phyloP scores from a whole-genome alignment of 2,329 filamentous ascomycete genomes.

The Ophiocordyceps australis region DNA sequence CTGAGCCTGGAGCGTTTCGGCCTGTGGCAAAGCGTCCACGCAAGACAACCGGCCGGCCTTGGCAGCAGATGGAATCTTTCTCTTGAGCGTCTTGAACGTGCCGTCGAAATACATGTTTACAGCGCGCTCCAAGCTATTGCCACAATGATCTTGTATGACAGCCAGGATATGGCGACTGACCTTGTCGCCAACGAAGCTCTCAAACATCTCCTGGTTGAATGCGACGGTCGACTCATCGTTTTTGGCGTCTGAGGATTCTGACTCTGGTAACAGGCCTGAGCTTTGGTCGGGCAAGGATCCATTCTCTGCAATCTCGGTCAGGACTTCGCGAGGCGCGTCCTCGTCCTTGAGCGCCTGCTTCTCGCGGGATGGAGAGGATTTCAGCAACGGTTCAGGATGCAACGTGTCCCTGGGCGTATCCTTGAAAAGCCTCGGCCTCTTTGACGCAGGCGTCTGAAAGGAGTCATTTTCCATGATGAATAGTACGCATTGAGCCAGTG shows the following conservation, averaged over 20 bases:
- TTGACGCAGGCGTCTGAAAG: slow-evolving; percentile 23
- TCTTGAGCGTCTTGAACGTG: slow-evolving; percentile 38
- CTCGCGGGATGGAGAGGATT: slow-evolving; percentile 7
- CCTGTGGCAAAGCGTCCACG: too few relatives aligned
- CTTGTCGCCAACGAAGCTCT: slow-evolving; percentile 39
- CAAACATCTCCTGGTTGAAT: slow-evolving; percentile 40
- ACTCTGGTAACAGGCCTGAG: too few relatives aligned
- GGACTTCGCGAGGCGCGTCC: slow-evolving; percentile 3
- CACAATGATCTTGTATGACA: slow-evolving; percentile 33
- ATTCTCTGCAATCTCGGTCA: slow-evolving; percentile 4
- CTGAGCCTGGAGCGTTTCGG: slow-evolving; percentile 2
- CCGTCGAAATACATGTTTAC: slow-evolving; percentile 56
- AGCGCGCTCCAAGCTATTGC: slow-evolving; percentile 39
- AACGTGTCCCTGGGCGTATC: slow-evolving; percentile 13
- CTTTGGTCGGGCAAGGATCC: slow-evolving; percentile 1
- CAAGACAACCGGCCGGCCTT: not conserved
- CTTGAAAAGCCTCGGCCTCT: slow-evolving; percentile 21
- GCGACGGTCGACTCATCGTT: slow-evolving; percentile 12
- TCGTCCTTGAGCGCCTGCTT: slow-evolving; percentile 9
- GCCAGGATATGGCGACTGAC: slow-evolving; percentile 28
- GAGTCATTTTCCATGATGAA: slow-evolving; percentile 18
- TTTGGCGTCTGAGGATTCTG: too few relatives aligned
- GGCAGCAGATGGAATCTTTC: slow-evolving; percentile 6
- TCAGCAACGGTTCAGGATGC: slow-evolving; percentile 6
- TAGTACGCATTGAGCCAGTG: slow-evolving; percentile 1